Evolutionary conservation across 1,284 basidiomycete species (phyloP).

Genomic region (Agaricales sp.): DNA sequence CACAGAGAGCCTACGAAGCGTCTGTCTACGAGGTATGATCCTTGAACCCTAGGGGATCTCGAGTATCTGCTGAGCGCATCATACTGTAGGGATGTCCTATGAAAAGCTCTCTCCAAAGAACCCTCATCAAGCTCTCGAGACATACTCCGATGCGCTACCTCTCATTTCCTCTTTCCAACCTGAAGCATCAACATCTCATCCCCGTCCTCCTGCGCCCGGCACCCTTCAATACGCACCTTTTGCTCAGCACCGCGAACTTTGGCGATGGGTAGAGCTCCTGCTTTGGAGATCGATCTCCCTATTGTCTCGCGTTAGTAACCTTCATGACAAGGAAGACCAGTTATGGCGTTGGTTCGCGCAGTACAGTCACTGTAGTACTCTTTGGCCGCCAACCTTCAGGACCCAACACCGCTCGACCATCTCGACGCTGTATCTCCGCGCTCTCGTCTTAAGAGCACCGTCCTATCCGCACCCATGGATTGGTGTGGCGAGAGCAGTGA

Average conservation of each 20-base stretch:
- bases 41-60: neutral
- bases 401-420: slow-evolving; percentile 63
- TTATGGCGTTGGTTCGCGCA: slow-evolving; percentile 51
- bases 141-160: slow-evolving; percentile 45
- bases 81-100: slow-evolving; percentile 30
- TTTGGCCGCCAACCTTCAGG: slow-evolving; percentile 71
- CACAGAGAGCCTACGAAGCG: slow-evolving; percentile 50
- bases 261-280: slow-evolving; percentile 69
- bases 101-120: slow-evolving; percentile 39
- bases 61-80: slow-evolving; percentile 3
- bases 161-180: slow-evolving; percentile 30
- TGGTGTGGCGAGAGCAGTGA: slow-evolving; percentile 40
- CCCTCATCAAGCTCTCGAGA: slow-evolving; percentile 34
- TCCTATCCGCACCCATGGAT: neutral
- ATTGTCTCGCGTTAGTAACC: slow-evolving; percentile 35
- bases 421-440: slow-evolving; percentile 60
- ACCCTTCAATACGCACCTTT: slow-evolving; percentile 41
- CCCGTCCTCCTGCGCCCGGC: slow-evolving; percentile 19
- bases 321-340: slow-evolving; percentile 25
- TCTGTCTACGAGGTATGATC: slow-evolving; percentile 56
- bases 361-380: slow-evolving; percentile 51
- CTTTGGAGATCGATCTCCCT: slow-evolving; percentile 60
- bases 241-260: slow-evolving; percentile 56
- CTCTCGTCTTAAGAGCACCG: slow-evolving; percentile 39
- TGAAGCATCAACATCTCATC: neutral